phyloP scores from a whole-genome alignment of 805 yeast species.

The Candida boleticola region DNA sequence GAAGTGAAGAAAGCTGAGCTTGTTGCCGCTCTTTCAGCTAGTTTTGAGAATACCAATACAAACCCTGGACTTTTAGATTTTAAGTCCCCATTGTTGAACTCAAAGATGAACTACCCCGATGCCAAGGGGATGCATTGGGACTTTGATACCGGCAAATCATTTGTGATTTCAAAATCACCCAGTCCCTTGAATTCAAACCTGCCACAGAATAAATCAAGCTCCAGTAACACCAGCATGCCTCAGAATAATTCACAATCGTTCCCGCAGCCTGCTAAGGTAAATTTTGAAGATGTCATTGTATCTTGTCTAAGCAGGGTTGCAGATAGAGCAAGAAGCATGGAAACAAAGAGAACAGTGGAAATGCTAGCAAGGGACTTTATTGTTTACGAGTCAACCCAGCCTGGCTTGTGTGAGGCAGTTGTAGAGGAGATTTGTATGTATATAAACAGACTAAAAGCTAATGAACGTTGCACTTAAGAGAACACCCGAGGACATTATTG shows the following conservation, averaged over 20 bases:
- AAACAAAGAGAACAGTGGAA: conserved; percentile 47
- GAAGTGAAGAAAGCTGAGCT: neutral
- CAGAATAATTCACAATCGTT: too few species aligned
- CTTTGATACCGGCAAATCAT: conserved; percentile 14
- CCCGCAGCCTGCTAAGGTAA: too few species aligned
- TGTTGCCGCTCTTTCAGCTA: neutral
- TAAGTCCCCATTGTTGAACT: too few species aligned
- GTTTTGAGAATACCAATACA: too few species aligned
- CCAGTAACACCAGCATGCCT: too few species aligned
- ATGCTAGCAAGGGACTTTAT: conserved; percentile 39
- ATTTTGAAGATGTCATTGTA: conserved; percentile 36
- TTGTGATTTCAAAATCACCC: conserved; percentile 5
- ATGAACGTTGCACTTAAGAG: conserved; percentile 5
- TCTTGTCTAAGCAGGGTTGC: conserved; percentile 43
- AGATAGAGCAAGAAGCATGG: conserved; percentile 46
- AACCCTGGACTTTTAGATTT: too few species aligned
- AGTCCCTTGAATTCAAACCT: conserved; percentile 9
- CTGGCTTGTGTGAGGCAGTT: conserved; percentile 66
- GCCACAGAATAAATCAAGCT: conserved; percentile 5
- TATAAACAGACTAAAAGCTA: conserved; percentile 16
- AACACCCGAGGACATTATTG: neutral
- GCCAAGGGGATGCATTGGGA: too few species aligned
- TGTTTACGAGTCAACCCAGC: conserved; percentile 48
- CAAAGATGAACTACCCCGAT: too few species aligned
- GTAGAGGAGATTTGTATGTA: conserved; percentile 55